Evolutionary conservation across 257 asterid genomes (phyloP), one percentile per base, ranked within the genome.

Genomic region (Linaria vulgaris): DNA sequence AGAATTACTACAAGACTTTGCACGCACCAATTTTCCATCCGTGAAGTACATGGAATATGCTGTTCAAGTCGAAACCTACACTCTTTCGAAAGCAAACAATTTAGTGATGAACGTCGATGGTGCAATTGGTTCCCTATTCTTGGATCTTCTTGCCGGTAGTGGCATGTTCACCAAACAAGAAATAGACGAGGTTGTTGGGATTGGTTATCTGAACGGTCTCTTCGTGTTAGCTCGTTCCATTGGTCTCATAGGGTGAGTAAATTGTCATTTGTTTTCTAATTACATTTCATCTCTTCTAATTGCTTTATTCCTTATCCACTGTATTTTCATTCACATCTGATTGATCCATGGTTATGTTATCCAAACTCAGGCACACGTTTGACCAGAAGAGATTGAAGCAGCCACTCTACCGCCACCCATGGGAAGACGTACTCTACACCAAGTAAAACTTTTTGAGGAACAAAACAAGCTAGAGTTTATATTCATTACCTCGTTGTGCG

Each of bases 401-500:
- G 74, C 99, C 99, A 16, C 88, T 89, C 20, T 92, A 92, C 82
- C 99, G 96, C 71, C 99, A 92, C 79, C 99, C 99, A 1, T 92
- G 99, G 99, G 99, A 92, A 82, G 99, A 92, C 70, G 99, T 92
- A 58, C 95, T 89, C 64, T 92, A 92, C 90, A 92, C 99, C 82
- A 89, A 92, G 88, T 92, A 84, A 83, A 74, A 62, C 17, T 59
- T 54, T 37, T 69, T 43, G 49, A 2, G 46, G 20, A 20, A 48
- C 19, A 51, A 56, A 43, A 58, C 38, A 39, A 59, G 24, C 64
- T 16, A 21, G 21, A 19, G 24, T 61, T 64, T 63, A n/a, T n/a
- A n/a, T n/a, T 55, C 68, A 5, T 22, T 19, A 22, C 31, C 39
- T 22, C 12, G 15, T 38, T 1, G 49, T 10, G 59, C 22, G 12